These are phyloP conservation scores for Phoma herbarum DNA, from an alignment of 2,329 filamentous ascomycete genomes.

Conservation along the genomic window DNA sequence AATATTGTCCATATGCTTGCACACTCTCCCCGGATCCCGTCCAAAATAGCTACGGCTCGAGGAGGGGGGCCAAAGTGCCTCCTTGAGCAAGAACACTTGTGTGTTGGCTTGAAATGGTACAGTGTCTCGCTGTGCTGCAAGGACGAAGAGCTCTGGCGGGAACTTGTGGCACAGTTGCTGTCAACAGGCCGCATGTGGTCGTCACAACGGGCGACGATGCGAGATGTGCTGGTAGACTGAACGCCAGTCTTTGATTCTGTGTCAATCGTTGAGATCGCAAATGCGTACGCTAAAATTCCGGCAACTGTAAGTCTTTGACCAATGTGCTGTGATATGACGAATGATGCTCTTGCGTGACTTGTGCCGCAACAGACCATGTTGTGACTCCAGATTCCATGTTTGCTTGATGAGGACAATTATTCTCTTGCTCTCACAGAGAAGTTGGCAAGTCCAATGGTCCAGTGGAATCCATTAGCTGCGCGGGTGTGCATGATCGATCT, in stretches of 20 bases:
- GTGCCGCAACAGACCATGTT: background rate
- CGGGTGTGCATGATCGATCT: background rate
- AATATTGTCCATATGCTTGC: too few relatives aligned
- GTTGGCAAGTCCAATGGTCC: background rate
- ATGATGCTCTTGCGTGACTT: background rate
- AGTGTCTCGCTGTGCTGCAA: too few relatives aligned
- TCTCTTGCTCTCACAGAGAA: background rate
- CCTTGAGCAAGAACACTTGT: too few relatives aligned
- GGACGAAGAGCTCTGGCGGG: too few relatives aligned
- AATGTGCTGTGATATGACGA: background rate
- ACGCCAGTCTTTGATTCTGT: background rate
- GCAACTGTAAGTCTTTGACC: too few relatives aligned
- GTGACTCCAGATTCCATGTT: background rate
- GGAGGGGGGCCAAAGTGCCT: too few relatives aligned
- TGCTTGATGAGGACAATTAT: background rate
- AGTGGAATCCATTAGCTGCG: background rate
- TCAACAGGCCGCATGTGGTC: too few relatives aligned
- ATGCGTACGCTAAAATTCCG: background rate
- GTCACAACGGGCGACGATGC: too few relatives aligned
- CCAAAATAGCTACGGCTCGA: too few relatives aligned
- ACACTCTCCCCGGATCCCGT: too few relatives aligned
- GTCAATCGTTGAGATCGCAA: background rate
- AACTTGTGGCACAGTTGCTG: too few relatives aligned
- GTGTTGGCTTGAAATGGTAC: too few relatives aligned
- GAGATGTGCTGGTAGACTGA: background rate